phyloP scores from a whole-genome alignment of 106 monocot species.

The Apostasia shenzhenica region DNA sequence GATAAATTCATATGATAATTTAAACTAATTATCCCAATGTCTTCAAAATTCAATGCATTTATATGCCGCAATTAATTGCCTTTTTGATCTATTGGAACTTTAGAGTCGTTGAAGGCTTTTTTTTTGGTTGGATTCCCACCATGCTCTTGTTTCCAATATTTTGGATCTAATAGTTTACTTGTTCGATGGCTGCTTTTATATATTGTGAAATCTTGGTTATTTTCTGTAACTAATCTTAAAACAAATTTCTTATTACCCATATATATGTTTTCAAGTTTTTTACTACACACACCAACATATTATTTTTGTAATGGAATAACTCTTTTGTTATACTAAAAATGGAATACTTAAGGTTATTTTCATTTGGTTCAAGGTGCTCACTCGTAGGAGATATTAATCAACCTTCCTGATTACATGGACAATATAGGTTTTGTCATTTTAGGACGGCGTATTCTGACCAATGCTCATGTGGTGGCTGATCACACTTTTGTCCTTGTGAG shows the following conservation, averaged over 20 bases:
- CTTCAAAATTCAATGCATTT: neutral
- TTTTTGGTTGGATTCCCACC: neutral
- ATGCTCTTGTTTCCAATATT: too few species aligned
- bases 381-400: neutral
- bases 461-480: slow-evolving; percentile 98
- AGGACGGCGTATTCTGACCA: slow-evolving; percentile 75
- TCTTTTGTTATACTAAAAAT: neutral
- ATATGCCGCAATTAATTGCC: neutral
- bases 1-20: neutral
- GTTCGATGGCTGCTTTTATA: neutral
- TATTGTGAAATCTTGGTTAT: neutral
- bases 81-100: neutral
- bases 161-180: too few species aligned
- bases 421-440: slow-evolving; percentile 85
- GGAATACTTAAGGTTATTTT: neutral
- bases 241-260: too few species aligned
- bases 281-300: too few species aligned
- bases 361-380: neutral
- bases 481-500: slow-evolving; percentile 96
- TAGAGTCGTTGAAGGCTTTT: neutral
- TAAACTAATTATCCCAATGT: neutral
- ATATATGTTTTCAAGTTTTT: neutral
- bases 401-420: slow-evolving; percentile 1
- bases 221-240: neutral
- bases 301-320: too few species aligned